phyloP scores from a whole-genome alignment of 805 yeast genomes.

The Wickerhamomyces bovis region DNA sequence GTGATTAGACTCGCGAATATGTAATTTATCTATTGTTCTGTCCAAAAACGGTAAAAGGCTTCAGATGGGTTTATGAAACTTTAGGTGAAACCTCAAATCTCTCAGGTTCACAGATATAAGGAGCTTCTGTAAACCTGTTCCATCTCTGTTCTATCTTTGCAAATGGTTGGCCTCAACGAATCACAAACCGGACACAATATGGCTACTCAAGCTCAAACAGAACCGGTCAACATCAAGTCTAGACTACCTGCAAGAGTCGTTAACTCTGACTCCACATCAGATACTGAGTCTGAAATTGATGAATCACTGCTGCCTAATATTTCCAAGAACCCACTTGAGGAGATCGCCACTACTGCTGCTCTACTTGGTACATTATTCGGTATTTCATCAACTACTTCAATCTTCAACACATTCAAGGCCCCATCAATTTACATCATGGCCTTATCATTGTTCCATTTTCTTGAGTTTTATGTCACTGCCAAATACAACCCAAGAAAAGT shows the following conservation, averaged over 20 bases:
- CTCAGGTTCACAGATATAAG: background rate
- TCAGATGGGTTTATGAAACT: background rate
- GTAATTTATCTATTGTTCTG: background rate
- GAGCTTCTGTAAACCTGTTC: background rate
- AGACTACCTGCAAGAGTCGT: background rate
- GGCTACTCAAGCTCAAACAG: background rate
- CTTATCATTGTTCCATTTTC: constrained; percentile 63
- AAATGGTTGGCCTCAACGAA: background rate
- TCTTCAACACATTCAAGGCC: constrained; percentile 26
- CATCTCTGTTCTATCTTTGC: background rate
- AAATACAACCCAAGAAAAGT: constrained; percentile 60
- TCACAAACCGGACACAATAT: background rate
- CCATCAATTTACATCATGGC: constrained; percentile 44
- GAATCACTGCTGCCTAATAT: constrained; percentile 26
- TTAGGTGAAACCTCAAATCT: background rate
- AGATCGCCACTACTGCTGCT: constrained; percentile 39
- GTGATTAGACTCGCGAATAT: background rate
- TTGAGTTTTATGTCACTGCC: constrained; percentile 81
- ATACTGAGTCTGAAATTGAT: background rate
- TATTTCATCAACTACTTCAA: constrained; percentile 25
- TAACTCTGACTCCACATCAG: background rate
- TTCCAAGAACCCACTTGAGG: constrained; percentile 34
- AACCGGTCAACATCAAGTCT: background rate
- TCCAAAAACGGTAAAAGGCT: background rate
- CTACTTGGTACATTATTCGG: constrained; percentile 41